Conservation (phyloP, 371 early-diverging fungal species). For the Conidiobolus incongruus region DNA sequence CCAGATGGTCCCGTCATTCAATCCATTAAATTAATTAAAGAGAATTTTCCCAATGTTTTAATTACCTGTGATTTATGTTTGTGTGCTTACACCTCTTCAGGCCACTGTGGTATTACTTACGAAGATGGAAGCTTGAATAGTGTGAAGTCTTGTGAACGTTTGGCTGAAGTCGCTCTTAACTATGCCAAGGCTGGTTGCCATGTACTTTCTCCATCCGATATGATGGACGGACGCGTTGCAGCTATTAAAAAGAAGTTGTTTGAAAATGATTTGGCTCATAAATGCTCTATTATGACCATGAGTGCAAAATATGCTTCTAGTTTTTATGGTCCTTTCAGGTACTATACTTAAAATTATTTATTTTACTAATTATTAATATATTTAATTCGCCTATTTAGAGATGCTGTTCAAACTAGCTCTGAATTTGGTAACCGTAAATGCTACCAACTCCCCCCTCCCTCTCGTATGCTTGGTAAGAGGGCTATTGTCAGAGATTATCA, state of each 20-base stretch:
- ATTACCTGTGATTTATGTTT: conserved; percentile 91
- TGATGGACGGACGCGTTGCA: conserved; percentile 92
- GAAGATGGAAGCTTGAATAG: conserved; percentile 72
- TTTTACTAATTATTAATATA: background rate
- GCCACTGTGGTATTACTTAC: conserved; percentile 77
- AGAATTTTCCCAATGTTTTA: conserved; percentile 54
- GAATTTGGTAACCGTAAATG: conserved; percentile 77
- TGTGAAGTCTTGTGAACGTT: conserved; percentile 38
- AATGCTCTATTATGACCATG: conserved; percentile 77
- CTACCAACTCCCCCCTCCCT: conserved; percentile 80
- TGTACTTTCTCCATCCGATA: conserved; percentile 84
- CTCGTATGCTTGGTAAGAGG: conserved; percentile 73
- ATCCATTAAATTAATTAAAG: conserved; percentile 52
- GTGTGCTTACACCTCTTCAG: conserved; percentile 89
- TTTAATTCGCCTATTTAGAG: too few species aligned
- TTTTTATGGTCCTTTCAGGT: conserved; percentile 94
- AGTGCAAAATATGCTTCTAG: conserved; percentile 84
- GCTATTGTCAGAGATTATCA: conserved; percentile 74
- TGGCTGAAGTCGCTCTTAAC: conserved; percentile 65
- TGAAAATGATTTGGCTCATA: conserved; percentile 43
- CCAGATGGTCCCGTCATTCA: conserved; percentile 67
- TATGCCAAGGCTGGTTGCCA: conserved; percentile 80
- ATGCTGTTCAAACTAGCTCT: conserved; percentile 84
- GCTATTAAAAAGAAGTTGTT: conserved; percentile 71
- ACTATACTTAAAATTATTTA: too few species aligned